A percentile compares a stretch with the other conserved stretches of the same genome.
Evolutionary conservation across 169 alveolate genomes (phyloP).

Genomic region (Eimeria acervulina): DNA sequence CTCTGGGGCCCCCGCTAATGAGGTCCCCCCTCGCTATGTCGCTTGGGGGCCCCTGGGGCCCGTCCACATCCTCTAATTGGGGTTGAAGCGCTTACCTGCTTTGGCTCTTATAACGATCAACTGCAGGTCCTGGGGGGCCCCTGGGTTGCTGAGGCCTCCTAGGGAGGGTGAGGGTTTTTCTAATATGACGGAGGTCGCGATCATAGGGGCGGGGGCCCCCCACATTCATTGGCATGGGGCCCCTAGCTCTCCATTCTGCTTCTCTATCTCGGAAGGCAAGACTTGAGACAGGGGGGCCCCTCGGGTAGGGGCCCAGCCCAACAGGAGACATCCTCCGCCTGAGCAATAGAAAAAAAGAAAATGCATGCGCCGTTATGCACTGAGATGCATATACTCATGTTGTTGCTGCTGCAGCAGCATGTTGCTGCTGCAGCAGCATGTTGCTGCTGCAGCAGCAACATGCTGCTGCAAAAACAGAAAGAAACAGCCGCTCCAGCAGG

Average conservation of each 20-base stretch:
- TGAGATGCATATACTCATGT: too few species aligned
- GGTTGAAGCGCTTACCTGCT: background rate
- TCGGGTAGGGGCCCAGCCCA: conserved; percentile 39
- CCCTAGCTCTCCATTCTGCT: conserved; percentile 26
- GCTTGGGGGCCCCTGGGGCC: background rate
- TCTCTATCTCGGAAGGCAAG: conserved; percentile 20
- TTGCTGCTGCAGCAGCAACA: background rate
- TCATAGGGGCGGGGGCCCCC: conserved; percentile 67
- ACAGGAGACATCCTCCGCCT: conserved; percentile 53
- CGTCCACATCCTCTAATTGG: background rate
- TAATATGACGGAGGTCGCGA: background rate
- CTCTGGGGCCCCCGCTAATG: too few species aligned
- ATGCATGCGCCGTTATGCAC: background rate
- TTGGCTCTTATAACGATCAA: conserved; percentile 45
- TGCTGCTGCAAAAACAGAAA: background rate
- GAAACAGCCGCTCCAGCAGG: background rate
- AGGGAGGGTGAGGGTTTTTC: background rate
- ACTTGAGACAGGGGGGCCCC: conserved; percentile 38
- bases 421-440: too few species aligned
- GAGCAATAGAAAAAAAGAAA: background rate
- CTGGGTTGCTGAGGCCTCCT: conserved; percentile 10
- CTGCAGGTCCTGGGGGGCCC: conserved; percentile 45
- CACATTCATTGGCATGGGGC: background rate
- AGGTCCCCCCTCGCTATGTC: too few species aligned
- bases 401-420: too few species aligned